Base-by-base conservation (phyloP, 345 rosid species). In the Brassica cretica region DNA sequence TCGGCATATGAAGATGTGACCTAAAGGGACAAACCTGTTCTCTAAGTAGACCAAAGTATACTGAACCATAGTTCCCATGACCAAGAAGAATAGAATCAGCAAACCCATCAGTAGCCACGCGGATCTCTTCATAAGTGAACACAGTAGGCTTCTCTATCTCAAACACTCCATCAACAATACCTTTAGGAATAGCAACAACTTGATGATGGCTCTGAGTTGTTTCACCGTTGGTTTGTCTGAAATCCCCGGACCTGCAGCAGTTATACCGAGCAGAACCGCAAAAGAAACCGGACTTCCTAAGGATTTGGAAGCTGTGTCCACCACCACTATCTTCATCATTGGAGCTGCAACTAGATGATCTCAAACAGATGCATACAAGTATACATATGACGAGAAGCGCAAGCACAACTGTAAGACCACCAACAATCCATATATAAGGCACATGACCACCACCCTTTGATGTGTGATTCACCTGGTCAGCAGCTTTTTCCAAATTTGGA, bases 41-140 rank as follows among this genome's bases (percentile, higher is more conserved):
- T 67, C 68, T 90, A 65, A 94, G 86, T 78, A 82, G 71, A 74
- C 95, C 97, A 78, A 84, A 88, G 80, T 89, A 89, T 14, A 92
- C 97, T 37, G 98, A 92, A 72, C 98, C 97, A 84, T 89, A 94
- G 15, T 87, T 88, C 72, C 98, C 98, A 78, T 87, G 98, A 44
- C 97, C 98, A 82, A 92, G 92, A 83, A 94, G 97, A 78, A 75
- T 88, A 64, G 93, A 81, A 74, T 92, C 97, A 2, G 95, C 85
- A 69, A 94, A 94, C 71, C 88, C 95, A 84, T 92, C 95, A 1
- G 97, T 88, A 9, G 98, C 83, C 6, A 33, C 80, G 33, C 83
- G 79, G 65, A 94, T 86, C 53, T 94, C 97, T 74, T 92, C 97
- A 68, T 53, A 78, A 53, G 59, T 82, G 81, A 94, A 94, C 71